Percentiles rank a stretch among this genome's conserved stretches.
Evolutionary conservation across 75 land plant species (phyloP).

Genomic region (Gnetum montanum): DNA sequence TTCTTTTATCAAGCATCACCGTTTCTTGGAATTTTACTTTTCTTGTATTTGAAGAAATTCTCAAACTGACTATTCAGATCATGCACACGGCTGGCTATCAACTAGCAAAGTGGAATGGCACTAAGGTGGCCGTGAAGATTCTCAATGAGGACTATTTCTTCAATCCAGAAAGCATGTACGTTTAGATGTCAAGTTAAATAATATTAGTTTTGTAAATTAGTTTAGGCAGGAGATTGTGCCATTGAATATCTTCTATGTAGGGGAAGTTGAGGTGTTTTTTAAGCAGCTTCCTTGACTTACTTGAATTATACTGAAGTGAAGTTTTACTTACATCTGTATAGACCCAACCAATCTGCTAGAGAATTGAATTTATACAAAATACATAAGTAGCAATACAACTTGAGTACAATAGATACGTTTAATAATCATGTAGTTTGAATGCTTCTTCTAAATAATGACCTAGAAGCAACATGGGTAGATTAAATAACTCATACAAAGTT

Average conservation of each 20-base stretch:
- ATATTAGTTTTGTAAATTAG: not conserved
- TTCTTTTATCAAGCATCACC: too few relatives aligned
- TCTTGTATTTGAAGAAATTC: too few relatives aligned
- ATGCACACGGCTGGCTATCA: conserved; percentile 71
- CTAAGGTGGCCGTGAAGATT: conserved; percentile 80
- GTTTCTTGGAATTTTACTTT: too few relatives aligned
- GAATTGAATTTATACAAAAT: too few relatives aligned
- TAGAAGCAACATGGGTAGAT: too few relatives aligned
- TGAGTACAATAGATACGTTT: too few relatives aligned
- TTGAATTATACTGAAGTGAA: not conserved
- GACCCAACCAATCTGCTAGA: too few relatives aligned
- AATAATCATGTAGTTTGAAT: too few relatives aligned
- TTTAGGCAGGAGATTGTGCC: not conserved
- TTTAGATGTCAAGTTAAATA: not conserved
- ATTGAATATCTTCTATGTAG: not conserved
- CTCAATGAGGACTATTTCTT: conserved; percentile 47
- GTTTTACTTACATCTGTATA: not conserved
- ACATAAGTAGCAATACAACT: too few relatives aligned
- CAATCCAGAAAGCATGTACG: conserved; percentile 59
- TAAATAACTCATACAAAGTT: too few relatives aligned
- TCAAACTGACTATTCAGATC: too few relatives aligned
- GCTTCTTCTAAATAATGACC: too few relatives aligned
- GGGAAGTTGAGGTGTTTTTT: not conserved
- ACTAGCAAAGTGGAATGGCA: conserved; percentile 97
- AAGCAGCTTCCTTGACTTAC: not conserved